Conservation (phyloP, 768 basidiomycete genomes). For the Lentinula sp. region DNA sequence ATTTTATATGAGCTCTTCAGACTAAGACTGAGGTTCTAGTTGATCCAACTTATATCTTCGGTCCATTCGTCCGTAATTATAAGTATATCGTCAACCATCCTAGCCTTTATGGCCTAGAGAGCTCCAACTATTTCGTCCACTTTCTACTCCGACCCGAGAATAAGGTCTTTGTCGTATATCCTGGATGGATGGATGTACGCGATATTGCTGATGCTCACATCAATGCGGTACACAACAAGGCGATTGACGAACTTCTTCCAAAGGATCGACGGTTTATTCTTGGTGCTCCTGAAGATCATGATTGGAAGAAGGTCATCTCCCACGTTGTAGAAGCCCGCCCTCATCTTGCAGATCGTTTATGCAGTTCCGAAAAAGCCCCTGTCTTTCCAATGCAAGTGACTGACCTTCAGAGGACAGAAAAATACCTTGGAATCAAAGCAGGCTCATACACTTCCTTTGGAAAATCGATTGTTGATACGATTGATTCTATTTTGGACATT, state of each 20-base stretch:
- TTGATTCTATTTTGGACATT: slow-evolving; percentile 5
- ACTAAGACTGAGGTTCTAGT: not conserved
- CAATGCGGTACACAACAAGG: slow-evolving; percentile 4
- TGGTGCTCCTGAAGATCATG: slow-evolving; percentile 3
- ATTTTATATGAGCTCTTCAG: not conserved
- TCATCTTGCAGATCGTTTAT: slow-evolving; percentile 2
- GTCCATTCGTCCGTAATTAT: slow-evolving; percentile 5
- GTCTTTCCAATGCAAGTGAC: not conserved
- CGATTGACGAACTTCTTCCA: not conserved
- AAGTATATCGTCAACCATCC: slow-evolving; percentile 5
- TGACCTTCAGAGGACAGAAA: not conserved
- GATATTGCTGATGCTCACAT: slow-evolving; percentile 5
- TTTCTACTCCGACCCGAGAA: slow-evolving; percentile 4
- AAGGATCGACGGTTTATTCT: not conserved
- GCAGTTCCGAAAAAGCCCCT: not conserved
- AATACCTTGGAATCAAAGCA: slow-evolving; percentile 4
- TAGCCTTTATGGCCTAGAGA: not conserved
- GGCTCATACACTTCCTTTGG: not conserved
- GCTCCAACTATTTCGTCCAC: slow-evolving; percentile 4
- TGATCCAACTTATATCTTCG: slow-evolving; percentile 4
- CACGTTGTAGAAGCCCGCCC: slow-evolving; percentile 4
- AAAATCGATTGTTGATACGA: slow-evolving; percentile 1
- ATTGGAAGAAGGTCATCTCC: slow-evolving; percentile 3
- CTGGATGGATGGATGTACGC: slow-evolving; percentile 6
- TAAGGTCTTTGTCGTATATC: not conserved